phyloP scores from a whole-genome alignment of 805 yeast genomes.

The Torulaspora quercuum region DNA sequence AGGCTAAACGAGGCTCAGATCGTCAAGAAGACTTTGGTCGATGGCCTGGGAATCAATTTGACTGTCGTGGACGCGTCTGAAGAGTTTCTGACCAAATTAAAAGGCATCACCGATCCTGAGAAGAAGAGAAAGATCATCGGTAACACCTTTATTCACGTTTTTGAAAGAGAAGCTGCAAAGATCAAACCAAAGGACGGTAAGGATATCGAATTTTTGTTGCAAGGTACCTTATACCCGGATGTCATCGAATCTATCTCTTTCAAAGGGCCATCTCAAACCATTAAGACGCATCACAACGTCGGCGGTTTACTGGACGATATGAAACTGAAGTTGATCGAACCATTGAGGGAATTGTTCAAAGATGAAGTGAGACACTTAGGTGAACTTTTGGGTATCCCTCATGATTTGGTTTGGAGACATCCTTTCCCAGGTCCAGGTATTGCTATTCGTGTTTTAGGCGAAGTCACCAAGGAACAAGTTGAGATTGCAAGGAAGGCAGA shows the following conservation, averaged over 20 bases:
- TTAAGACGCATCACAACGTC: constrained; percentile 98
- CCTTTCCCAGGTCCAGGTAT: constrained; percentile 99
- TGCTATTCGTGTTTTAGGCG: constrained; percentile 97
- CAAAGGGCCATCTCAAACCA: constrained; percentile 99
- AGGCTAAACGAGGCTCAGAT: constrained; percentile 86
- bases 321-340: constrained; percentile 98
- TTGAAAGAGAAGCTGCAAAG: constrained; percentile 91
- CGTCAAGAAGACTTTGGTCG: constrained; percentile 85
- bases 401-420: constrained; percentile 98
- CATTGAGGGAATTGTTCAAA: constrained; percentile 95
- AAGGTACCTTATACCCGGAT: constrained; percentile 97
- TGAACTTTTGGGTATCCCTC: constrained; percentile 89
- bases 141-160: constrained; percentile 93
- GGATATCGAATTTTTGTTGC: constrained; percentile 88
- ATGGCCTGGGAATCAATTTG: constrained; percentile 90
- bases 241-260: constrained; percentile 97
- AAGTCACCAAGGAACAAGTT: constrained; percentile 89
- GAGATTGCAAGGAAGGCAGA: constrained; percentile 98
- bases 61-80: constrained; percentile 94
- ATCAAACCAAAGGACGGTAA: constrained; percentile 86
- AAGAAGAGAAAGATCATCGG: constrained; percentile 98
- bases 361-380: constrained; percentile 98
- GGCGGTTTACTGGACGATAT: constrained; percentile 97
- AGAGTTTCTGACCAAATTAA: constrained; percentile 77
- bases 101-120: constrained; percentile 97